Evolutionary conservation across 768 basidiomycete species (phyloP), one percentile per base, ranked within the genome.

Genomic region (Macrolepiota dolichaula): DNA sequence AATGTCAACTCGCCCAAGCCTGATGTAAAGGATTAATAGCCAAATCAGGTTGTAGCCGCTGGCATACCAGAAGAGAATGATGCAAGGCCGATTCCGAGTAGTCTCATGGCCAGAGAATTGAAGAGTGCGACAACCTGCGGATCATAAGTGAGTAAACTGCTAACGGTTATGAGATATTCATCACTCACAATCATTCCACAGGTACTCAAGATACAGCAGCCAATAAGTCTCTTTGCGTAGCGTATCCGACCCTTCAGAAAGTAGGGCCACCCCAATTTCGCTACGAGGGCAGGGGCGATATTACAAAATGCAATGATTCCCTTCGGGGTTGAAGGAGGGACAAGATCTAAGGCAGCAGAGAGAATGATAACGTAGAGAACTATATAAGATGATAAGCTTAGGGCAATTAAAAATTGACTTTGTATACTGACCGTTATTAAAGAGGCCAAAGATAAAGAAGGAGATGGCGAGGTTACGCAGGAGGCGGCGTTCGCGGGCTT

Each of bases 301-400:
- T 98, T 98, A 76, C 92, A 96, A 71, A 98, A 94, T 0, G 90
- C 86, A 55, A 98, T 94, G 58, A 98, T 86, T 15, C 96, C 96
- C 71, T 96, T 96, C 0, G 96, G 96, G 0, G 94, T 96, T 1
- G 89, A 83, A 1, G 92, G 87, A 7, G 94, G 91, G 1, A 97
- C 95, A 2, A 99, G 83, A 69, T 99, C 97, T 3, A 98, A 79
- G 1, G 97, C 97, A 5, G 96, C 96, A 1, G 94, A 96, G 19
- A 99, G 84, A 63, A 98, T 97, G 63, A 98, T 91, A 38, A 99
- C 96, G 74, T 98, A 97, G 59, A 96, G 79, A 4, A 97, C 94
- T 94, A 64, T 0, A 61, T 4, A 22, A 49, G 36, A 37, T 38
- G 27, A 44, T 54, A 4, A 51, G 61, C 9, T 64, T 49, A 25